These are phyloP conservation scores for Ascocoryne sarcoides DNA, from an alignment of 2,329 filamentous ascomycete species.

Conservation along the genomic window DNA sequence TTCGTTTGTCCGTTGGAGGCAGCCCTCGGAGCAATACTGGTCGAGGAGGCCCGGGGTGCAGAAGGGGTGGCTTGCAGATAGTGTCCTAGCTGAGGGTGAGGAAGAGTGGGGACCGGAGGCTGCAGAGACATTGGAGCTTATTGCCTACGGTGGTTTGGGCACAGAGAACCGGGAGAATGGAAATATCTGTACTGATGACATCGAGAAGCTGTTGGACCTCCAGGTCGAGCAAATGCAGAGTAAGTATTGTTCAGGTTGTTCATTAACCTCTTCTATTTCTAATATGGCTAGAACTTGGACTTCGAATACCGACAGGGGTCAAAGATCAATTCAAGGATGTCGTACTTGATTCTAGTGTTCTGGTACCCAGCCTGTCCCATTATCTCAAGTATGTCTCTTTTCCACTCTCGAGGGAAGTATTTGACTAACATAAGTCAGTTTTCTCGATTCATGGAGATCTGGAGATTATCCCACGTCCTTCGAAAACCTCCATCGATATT, in stretches of 20 bases:
- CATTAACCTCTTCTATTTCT: conserved; percentile 8
- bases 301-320: conserved; percentile 66
- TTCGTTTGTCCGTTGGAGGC: conserved; percentile 70
- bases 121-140: conserved; percentile 31
- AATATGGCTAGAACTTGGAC: conserved; percentile 55
- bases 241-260: conserved; percentile 30
- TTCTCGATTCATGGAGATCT: conserved; percentile 84
- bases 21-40: conserved; percentile 60
- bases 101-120: conserved; percentile 41
- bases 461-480: conserved; percentile 87
- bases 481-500: conserved; percentile 87
- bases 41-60: conserved; percentile 41
- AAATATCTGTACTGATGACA: conserved; percentile 64
- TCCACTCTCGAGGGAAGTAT: background rate
- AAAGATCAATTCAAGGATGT: conserved; percentile 53
- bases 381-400: conserved; percentile 53
- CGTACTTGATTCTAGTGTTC: conserved; percentile 56
- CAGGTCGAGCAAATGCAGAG: conserved; percentile 84
- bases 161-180: conserved; percentile 27
- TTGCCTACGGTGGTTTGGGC: conserved; percentile 23
- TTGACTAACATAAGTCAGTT: conserved; percentile 46
- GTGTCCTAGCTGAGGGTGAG: conserved; percentile 42
- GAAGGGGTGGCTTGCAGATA: conserved; percentile 45
- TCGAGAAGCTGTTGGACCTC: conserved; percentile 75
- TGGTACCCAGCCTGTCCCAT: conserved; percentile 65